Base-by-base conservation (phyloP, 2,329 filamentous ascomycete genomes). In the Zymoseptoria brevis region DNA sequence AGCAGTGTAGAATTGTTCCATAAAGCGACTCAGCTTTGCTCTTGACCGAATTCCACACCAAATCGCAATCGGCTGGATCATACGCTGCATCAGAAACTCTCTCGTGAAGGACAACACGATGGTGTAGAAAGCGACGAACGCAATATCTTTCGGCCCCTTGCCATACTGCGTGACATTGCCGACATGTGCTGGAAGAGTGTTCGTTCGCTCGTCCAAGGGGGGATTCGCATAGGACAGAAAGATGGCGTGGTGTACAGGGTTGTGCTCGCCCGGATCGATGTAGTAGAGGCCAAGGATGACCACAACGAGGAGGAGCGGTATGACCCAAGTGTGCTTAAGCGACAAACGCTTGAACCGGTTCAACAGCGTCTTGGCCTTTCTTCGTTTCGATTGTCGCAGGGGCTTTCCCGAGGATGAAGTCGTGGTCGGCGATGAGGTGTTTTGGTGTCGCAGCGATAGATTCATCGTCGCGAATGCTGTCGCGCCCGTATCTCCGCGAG, bases 1-100 rank as follows among this genome's bases (percentile, higher is more conserved):
- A 24, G 91, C 92, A 1, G 92, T 96, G 76, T 97, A 97, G 71
- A 88, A 85, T 76, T 97, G 92, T 75, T 97, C 92, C 89, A 96
- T 94, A 80, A 96, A 96, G 35, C 92, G 87, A 16, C 87, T 83
- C 70, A 94, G 90, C 78, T 96, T 96, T 64, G 81, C 85, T 58
- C 86, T 83, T 63, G 83, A 84, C 61, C 78, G 81, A 70, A 96
- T 85, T 16, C 89, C 88, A 57, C 80, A 85, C 66, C 78, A 80
- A 50, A 84, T 80, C 5, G 90, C 90, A 62, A 92, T 79, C 0
- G 91, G 92, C 11, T 87, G 85, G 60, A 96, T 84, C 55, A 96
- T 69, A 69, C 90, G 87, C 76, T 96, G 92, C 92, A 96, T 96
- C 76, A 96, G 82, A 75, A 96, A 96, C 74, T 97, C 92, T 71